Evolutionary conservation across 2,329 filamentous ascomycete genomes (phyloP), one percentile per base, ranked within the genome.

Genomic region (Trichoderma atroviride): DNA sequence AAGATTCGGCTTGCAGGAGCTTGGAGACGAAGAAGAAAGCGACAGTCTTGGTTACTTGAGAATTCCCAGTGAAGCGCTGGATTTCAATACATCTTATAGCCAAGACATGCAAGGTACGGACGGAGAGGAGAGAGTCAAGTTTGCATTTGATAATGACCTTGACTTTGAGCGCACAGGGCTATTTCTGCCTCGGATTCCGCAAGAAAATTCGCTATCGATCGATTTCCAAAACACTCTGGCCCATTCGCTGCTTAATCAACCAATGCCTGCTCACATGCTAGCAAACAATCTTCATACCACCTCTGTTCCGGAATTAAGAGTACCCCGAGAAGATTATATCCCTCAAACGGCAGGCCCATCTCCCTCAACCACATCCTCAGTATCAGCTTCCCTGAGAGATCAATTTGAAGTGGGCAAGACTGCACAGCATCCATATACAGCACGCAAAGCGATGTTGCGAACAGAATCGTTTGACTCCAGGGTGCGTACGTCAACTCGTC

Each of bases 211-310:
- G 24, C 62, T 62, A 4, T 72, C 77, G 2, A 68, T 78, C 2
- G 81, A 82, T 40, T 74, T 85, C 5, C 79, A 82, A 5, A 78
- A 78, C 6, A 79, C 81, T n/a, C 76, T 86, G 63, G 83, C 83
- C 0, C 79, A 82, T 67, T 85, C 84, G 0, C 75, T 87, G 50
- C 77, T 86, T 33, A 85, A 84, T 60, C 84, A 86, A 64, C 81
- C 83, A 13, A 75, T 80, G 35, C 79, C 82, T 0, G 73, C 82
- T 3, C 77, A 80, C 4, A 69, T 77, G 5, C 78, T 78, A 16
- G 73, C 76, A 11, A 72, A 78, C 19, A 59, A 16, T 24, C 31
- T 58, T 29, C 40, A n/a, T 37, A 24, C 64, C 27, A 29, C 55
- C 22, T n/a, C 50, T 6, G 11, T 52, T 24, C 22, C 64, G 19